Evolutionary conservation across 257 asterid genomes (phyloP), one percentile per base, ranked within the genome.

Genomic region (Marsdenia floribunda): DNA sequence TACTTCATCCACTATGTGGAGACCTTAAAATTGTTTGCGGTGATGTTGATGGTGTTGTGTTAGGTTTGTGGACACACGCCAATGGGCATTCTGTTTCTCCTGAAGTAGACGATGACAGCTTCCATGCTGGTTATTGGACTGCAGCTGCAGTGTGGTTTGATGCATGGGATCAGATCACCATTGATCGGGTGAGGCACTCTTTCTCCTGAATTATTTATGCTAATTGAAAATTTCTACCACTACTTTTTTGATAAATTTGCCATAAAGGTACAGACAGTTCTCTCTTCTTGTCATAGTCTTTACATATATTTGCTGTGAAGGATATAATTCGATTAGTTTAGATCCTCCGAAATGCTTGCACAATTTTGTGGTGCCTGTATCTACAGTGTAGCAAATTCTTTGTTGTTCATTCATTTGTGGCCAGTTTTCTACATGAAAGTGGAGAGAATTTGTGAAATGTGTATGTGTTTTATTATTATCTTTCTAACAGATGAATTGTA

Each of bases 71-170:
- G 97, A 80, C 80, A 67, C 85, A 84, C 83, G 79, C 86, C 58
- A 85, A 84, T 73, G 91, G 87, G 77, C 89, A 82, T 57, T 59
- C 89, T 71, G 81, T 82, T 66, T 67, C 86, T 73, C 77, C 92
- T 74, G 96, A 87, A 85, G 86, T 80, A 81, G 97, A 90, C 82
- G 90, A 83, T 77, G 98, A 92, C 84, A 77, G 85, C 76, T 84
- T 76, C 72, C 93, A 92, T 80, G 79, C 88, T 82, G 95, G 96
- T 77, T 92, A 94, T 77, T 94, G 99, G 99, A 78, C 88, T 79
- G 97, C 96, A 68, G 99, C 99, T 75, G 97, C 86, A 47, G 89
- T 90, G 59, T 94, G 99, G 99, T 90, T 92, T 60, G 96, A 88
- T 85, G 92, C 88, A 81, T 94, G 99, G 99, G 99, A 94, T 82